Conservation (phyloP, 805 yeast species). For the Yarrowia deformans region DNA sequence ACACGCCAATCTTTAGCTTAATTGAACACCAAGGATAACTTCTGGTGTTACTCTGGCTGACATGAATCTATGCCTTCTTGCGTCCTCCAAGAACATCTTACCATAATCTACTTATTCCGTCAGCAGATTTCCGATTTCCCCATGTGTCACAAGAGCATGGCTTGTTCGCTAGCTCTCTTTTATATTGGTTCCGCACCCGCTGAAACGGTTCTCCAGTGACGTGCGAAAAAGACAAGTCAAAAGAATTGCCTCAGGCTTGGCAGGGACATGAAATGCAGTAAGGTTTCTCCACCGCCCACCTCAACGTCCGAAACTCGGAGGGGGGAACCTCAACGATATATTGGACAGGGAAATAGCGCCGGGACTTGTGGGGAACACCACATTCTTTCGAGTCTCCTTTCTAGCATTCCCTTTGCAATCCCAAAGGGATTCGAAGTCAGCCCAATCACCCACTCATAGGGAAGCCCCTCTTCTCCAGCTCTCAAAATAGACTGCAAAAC, state of each 20-base stretch:
- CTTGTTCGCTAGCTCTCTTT: constrained; percentile 22
- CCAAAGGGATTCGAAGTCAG: not conserved
- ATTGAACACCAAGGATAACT: constrained; percentile 1
- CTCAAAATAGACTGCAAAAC: constrained; percentile 27
- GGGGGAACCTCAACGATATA: not conserved
- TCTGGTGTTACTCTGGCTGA: not conserved
- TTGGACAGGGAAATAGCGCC: not conserved
- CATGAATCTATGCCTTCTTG: too few relatives aligned
- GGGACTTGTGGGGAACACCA: not conserved
- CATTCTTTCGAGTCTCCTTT: not conserved
- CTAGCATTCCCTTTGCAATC: too few relatives aligned
- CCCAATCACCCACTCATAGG: not conserved
- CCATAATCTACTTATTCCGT: too few relatives aligned
- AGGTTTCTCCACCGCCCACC: constrained; percentile 40
- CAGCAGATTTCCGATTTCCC: too few relatives aligned
- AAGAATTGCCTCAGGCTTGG: constrained; percentile 38
- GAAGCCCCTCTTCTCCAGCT: constrained; percentile 1
- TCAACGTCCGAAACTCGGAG: not conserved
- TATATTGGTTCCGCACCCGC: not conserved
- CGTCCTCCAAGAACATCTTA: too few relatives aligned
- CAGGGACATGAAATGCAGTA: constrained; percentile 25
- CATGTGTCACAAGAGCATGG: constrained; percentile 4
- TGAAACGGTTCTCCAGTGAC: constrained; percentile 11
- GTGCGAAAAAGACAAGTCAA: constrained; percentile 13
- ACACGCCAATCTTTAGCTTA: constrained; percentile 30